A percentile compares a stretch with the other conserved stretches of the same genome.
Evolutionary conservation across 2,329 filamentous ascomycete genomes (phyloP).

Genomic region (Macrophomina pseudophaseolina): DNA sequence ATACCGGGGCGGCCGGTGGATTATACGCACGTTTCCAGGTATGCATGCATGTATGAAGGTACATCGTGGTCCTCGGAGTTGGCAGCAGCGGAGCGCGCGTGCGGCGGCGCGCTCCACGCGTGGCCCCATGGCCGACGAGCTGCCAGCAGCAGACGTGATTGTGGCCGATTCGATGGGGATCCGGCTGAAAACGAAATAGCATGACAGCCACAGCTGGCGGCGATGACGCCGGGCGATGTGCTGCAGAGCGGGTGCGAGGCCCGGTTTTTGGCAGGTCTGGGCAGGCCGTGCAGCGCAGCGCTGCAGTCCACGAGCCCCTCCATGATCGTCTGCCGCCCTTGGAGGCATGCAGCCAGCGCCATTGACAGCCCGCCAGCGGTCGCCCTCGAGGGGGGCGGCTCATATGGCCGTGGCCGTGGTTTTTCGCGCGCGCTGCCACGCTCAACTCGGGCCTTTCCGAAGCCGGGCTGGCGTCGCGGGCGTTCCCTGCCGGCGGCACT

Average conservation of each 20-base stretch:
- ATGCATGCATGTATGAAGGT: no score
- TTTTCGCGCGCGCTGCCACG: constrained; percentile 7
- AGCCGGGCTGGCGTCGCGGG: constrained; percentile 23
- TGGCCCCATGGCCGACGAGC: constrained; percentile 13
- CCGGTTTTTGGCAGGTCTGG: constrained; percentile 16
- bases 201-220: constrained; percentile 22
- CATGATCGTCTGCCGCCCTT: constrained; percentile 1
- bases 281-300: neutral
- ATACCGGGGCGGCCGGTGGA: neutral
- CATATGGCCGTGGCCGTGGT: neutral
- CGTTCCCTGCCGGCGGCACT: constrained; percentile 18
- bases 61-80: no score
- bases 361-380: neutral
- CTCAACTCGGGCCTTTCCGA: constrained; percentile 24
- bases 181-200: constrained; percentile 24
- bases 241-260: constrained; percentile 5
- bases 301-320: constrained; percentile 6
- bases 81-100: constrained; percentile 5
- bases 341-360: neutral
- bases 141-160: constrained; percentile 14
- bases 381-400: neutral
- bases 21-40: no score
- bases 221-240: constrained; percentile 11
- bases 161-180: constrained; percentile 22
- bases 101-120: constrained; percentile 1